phyloP scores from a whole-genome alignment of 1,139 yeast genomes.

The Oligophagozyma castellii region DNA sequence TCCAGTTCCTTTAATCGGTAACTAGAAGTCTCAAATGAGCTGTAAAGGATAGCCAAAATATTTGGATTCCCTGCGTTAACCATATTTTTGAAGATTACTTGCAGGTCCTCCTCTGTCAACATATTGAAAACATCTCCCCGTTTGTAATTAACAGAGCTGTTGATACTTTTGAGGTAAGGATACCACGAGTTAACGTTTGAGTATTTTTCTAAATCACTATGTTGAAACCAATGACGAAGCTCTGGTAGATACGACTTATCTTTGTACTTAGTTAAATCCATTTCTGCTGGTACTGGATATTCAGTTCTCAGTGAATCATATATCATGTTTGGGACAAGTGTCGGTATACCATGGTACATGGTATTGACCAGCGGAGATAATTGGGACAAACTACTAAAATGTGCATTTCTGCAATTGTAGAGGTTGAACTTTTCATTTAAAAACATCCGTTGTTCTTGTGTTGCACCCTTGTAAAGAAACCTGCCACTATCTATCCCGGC shows the following conservation, averaged over 20 bases:
- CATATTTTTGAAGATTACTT: slow-evolving; percentile 10
- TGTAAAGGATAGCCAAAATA: slow-evolving; percentile 10
- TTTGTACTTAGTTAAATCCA: slow-evolving; percentile 10
- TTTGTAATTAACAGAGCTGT: slow-evolving; percentile 1
- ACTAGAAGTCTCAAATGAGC: slow-evolving; percentile 10
- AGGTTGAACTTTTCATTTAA: slow-evolving; percentile 20
- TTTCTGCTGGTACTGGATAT: too few species aligned
- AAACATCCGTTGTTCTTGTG: too few species aligned
- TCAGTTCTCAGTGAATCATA: slow-evolving; percentile 31
- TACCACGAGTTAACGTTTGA: slow-evolving; percentile 11
- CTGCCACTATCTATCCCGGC: too few species aligned
- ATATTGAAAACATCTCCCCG: too few species aligned
- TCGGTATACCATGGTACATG: slow-evolving; percentile 38
- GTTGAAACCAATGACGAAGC: slow-evolving; percentile 16
- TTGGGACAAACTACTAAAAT: slow-evolving; percentile 33
- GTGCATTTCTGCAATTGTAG: slow-evolving; percentile 41
- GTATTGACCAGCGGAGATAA: slow-evolving; percentile 33
- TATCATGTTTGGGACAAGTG: slow-evolving; percentile 33
- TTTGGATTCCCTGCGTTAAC: slow-evolving; percentile 9
- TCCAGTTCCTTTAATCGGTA: slow-evolving; percentile 17
- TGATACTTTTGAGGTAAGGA: slow-evolving; percentile 6
- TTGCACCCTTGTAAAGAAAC: too few species aligned
- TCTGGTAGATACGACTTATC: slow-evolving; percentile 18
- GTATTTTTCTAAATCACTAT: slow-evolving; percentile 8
- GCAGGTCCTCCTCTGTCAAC: slow-evolving; percentile 8